Conservation (phyloP, 2,329 filamentous ascomycete species). For the Xenoacremonium recifei region DNA sequence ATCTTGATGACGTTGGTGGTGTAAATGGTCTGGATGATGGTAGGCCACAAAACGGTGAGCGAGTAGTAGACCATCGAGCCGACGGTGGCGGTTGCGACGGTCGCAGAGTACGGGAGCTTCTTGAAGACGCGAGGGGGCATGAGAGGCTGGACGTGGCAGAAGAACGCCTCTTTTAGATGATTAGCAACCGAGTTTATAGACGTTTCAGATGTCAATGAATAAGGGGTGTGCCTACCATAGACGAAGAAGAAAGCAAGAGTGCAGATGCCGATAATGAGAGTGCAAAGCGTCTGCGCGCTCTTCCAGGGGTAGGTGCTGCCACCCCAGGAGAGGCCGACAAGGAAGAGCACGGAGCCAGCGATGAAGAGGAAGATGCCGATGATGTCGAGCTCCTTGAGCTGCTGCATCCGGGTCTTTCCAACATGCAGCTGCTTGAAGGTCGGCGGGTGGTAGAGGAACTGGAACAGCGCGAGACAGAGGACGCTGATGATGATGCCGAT, state of each 20-base stretch:
- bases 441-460: constrained; percentile 47
- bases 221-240: constrained; percentile 26
- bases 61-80: constrained; percentile 46
- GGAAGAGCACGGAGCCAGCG: constrained; percentile 39
- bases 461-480: constrained; percentile 38
- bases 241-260: constrained; percentile 34
- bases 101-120: constrained; percentile 37
- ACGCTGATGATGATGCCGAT: constrained; percentile 43
- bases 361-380: constrained; percentile 43
- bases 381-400: constrained; percentile 44
- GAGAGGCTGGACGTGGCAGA: constrained; percentile 36
- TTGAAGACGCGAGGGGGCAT: constrained; percentile 43
- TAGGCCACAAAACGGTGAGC: constrained; percentile 44
- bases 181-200: constrained; percentile 4
- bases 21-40: constrained; percentile 41
- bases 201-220: too few species aligned
- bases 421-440: constrained; percentile 42
- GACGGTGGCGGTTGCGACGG: constrained; percentile 37
- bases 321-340: constrained; percentile 44
- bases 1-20: constrained; percentile 35
- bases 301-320: constrained; percentile 42
- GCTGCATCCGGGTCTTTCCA: constrained; percentile 34
- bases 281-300: constrained; percentile 35
- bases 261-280: constrained; percentile 37
- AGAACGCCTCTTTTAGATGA: constrained; percentile 30